Evolutionary conservation across 2,329 filamentous ascomycete genomes (phyloP).

Genomic region (Fusarium coffeatum): DNA sequence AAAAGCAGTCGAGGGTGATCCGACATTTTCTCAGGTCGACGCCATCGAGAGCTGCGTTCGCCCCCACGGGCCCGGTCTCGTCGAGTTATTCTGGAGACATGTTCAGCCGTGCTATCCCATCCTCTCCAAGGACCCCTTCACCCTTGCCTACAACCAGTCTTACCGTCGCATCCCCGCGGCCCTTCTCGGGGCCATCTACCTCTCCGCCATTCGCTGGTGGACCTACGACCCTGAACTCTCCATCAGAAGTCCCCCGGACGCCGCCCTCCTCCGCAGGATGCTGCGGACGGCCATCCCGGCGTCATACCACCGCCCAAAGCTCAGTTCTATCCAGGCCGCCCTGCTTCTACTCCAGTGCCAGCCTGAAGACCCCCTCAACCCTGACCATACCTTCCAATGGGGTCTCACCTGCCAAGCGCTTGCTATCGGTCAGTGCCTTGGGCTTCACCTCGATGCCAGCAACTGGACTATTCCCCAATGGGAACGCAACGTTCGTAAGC

Average conservation of each 20-base stretch:
- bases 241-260: conserved; percentile 45
- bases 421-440: conserved; percentile 63
- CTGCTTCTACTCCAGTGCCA: conserved; percentile 47
- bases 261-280: conserved; percentile 39
- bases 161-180: conserved; percentile 64
- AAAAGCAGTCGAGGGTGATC: conserved; percentile 46
- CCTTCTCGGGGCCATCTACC: conserved; percentile 66
- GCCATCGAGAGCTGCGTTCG: conserved; percentile 69
- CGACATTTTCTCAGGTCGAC: conserved; percentile 44
- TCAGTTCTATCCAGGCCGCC: conserved; percentile 48
- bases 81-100: conserved; percentile 72
- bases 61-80: conserved; percentile 67
- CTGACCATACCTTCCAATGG: conserved; percentile 51
- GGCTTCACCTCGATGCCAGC: conserved; percentile 66
- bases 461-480: conserved; percentile 67
- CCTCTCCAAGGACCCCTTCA: conserved; percentile 64
- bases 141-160: conserved; percentile 63
- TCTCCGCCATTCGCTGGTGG: conserved; percentile 67
- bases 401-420: conserved; percentile 60
- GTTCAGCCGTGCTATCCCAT: conserved; percentile 66
- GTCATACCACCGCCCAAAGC: conserved; percentile 48
- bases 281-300: conserved; percentile 44
- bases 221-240: conserved; percentile 55
- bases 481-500: conserved; percentile 67
- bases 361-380: conserved; percentile 50